Evolutionary conservation across 2,329 filamentous ascomycete genomes (phyloP), one percentile per base, ranked within the genome.

Genomic region (Sporothrix pseudoabietina): DNA sequence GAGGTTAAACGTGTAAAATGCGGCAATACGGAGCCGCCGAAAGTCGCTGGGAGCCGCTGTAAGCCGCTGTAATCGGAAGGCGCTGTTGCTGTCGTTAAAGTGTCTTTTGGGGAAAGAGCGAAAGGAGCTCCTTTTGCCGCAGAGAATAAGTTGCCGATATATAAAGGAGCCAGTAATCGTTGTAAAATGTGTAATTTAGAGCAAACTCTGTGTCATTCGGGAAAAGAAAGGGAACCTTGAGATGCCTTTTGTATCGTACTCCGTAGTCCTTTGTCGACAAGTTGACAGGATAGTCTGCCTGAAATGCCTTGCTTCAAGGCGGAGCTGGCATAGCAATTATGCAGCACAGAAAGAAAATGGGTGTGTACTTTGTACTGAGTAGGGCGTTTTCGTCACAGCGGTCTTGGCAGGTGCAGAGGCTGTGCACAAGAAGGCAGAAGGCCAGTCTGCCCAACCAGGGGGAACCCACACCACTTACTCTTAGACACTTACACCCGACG

Each of bases 271-370:
- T 8, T 8, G 35, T 35, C 35, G 35, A 35, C 8, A 35, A 26
- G 26, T 22, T 12, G 10, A 14, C 3, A 14, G 41, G 9, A 14
- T 14, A 2, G 19, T 26, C 9, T 41, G 35, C 59, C n/a, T 44
- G 59, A 41, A n/a, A 32, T 49, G 63, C 63, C 63, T 66, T 47
- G 61, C 59, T 22, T 16, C 26, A 35, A 16, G 55, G n/a, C 49
- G 16, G 16, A 54, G 35, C 8, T 35, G 35, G 35, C 35, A 35
- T 5, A 35, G 35, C 35, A 35, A 26, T n/a, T 3, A 35, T 35
- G 35, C 4, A 35, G 35, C 35, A 35, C 35, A 35, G 3, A 7
- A 7, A 7, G 35, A 35, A 10, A 47, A 47, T 47, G 44, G 44
- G 44, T 35, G 35, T 35, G 35, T 4, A 35, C 35, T 35, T 35